A percentile compares a stretch with the other conserved stretches of the same genome.
Evolutionary conservation across 768 basidiomycete species (phyloP).

Genomic region (Trametes gibbosa): DNA sequence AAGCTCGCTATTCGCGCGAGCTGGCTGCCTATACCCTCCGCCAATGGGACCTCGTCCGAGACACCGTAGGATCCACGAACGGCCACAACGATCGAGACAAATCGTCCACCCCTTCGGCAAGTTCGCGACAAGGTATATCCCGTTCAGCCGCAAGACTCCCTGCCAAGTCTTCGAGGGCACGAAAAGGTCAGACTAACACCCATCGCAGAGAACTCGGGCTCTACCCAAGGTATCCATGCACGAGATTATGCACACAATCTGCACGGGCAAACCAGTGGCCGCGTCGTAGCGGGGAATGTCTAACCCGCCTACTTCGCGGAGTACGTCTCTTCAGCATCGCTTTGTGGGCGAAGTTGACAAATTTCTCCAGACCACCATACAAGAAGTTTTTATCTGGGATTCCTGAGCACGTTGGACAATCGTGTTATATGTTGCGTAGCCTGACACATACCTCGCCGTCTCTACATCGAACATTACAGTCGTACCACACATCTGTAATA

Average conservation of each 20-base stretch:
- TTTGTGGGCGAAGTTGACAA: too few relatives aligned
- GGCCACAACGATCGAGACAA: conserved; percentile 1
- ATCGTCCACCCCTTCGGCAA: conserved; percentile 1
- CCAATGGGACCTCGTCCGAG: conserved; percentile 35
- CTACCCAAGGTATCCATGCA: conserved; percentile 25
- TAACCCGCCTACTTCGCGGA: not conserved
- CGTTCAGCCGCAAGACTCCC: not conserved
- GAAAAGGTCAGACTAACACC: conserved; percentile 20
- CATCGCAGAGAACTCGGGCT: not conserved
- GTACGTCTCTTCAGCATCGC: not conserved
- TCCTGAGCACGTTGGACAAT: not conserved
- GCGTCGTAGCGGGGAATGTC: conserved; percentile 12
- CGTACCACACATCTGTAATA: not conserved
- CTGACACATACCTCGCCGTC: not conserved
- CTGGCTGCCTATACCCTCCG: conserved; percentile 39
- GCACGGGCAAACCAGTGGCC: conserved; percentile 18
- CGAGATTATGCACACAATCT: conserved; percentile 28
- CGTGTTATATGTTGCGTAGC: not conserved
- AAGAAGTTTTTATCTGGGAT: not conserved
- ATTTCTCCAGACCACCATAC: not conserved
- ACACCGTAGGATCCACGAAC: conserved; percentile 24
- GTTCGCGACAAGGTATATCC: conserved; percentile 9
- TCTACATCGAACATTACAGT: not conserved
- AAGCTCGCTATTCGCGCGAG: conserved; percentile 36
- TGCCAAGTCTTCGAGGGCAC: conserved; percentile 2